Evolutionary conservation across 2,329 filamentous ascomycete species (phyloP).

Genomic region (Mollisiaceae sp.): DNA sequence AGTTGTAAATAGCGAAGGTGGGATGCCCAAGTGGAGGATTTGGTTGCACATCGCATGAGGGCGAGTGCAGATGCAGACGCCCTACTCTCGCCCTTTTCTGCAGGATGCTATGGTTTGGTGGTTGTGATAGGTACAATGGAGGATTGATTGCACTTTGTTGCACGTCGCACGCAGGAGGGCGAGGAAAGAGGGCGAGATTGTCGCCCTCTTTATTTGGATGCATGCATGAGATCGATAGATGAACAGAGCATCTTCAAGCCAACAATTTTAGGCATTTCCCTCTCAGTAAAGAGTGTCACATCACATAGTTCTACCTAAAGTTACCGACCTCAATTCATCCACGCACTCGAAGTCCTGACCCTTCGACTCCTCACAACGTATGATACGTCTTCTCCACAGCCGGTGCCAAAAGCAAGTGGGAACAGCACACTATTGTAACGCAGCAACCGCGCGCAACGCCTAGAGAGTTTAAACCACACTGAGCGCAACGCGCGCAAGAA

Average conservation of each 20-base stretch:
- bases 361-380: too few species aligned
- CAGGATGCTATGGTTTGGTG: background rate
- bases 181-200: background rate
- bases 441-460: background rate
- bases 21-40: background rate
- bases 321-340: background rate
- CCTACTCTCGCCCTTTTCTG: constrained; percentile 1
- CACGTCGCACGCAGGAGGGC: constrained; percentile 7
- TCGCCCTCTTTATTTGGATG: background rate
- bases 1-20: background rate
- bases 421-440: background rate
- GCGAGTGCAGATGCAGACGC: background rate
- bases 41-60: constrained; percentile 5
- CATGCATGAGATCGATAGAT: too few species aligned
- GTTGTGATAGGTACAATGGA: background rate
- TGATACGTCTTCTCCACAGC: background rate
- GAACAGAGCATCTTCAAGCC: background rate
- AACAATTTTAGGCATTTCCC: background rate
- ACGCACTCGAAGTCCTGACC: background rate
- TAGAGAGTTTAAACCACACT: background rate
- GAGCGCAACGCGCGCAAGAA: background rate
- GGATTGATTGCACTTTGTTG: constrained; percentile 1
- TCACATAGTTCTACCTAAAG: background rate
- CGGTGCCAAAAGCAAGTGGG: background rate
- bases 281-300: background rate